Evolutionary conservation across 768 basidiomycete genomes (phyloP).

Genomic region (Cystofilobasidium ferigula): DNA sequence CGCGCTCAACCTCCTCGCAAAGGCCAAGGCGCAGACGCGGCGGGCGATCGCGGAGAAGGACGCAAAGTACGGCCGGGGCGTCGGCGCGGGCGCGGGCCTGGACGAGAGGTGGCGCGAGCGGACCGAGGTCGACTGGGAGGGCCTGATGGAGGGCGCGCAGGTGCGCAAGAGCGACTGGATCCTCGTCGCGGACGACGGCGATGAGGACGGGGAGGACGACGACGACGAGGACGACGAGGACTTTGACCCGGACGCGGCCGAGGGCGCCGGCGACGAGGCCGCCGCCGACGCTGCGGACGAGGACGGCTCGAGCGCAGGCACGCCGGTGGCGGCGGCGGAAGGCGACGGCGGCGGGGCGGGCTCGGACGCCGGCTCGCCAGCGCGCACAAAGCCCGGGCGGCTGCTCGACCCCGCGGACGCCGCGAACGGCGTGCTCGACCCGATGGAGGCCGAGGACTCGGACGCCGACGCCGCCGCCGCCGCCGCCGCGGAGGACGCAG

Average conservation of each 20-base stretch:
- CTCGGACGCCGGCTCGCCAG: too few relatives aligned
- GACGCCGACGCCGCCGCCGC: neutral
- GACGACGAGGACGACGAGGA: constrained; percentile 35
- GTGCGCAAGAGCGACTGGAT: neutral
- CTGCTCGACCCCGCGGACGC: constrained; percentile 34
- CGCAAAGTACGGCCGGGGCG: neutral
- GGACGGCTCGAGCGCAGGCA: too few relatives aligned
- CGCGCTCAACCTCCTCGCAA: neutral
- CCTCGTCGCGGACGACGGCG: neutral
- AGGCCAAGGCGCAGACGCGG: neutral
- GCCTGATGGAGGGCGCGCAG: neutral
- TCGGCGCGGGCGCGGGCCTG: neutral
- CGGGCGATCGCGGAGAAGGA: neutral
- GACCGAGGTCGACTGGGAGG: neutral
- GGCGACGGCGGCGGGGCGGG: constrained; percentile 34
- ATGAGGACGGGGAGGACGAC: constrained; percentile 28
- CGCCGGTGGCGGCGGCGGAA: too few relatives aligned
- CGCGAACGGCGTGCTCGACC: neutral
- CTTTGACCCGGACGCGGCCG: constrained; percentile 31
- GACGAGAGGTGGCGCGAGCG: neutral
- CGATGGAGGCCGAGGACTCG: neutral
- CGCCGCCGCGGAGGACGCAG: neutral
- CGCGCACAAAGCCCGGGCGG: constrained; percentile 34
- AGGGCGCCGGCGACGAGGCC: constrained; percentile 47
- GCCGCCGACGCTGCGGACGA: constrained; percentile 48